phyloP scores from a whole-genome alignment of 371 early-diverging fungal species.

The Chytridium lagenaria region DNA sequence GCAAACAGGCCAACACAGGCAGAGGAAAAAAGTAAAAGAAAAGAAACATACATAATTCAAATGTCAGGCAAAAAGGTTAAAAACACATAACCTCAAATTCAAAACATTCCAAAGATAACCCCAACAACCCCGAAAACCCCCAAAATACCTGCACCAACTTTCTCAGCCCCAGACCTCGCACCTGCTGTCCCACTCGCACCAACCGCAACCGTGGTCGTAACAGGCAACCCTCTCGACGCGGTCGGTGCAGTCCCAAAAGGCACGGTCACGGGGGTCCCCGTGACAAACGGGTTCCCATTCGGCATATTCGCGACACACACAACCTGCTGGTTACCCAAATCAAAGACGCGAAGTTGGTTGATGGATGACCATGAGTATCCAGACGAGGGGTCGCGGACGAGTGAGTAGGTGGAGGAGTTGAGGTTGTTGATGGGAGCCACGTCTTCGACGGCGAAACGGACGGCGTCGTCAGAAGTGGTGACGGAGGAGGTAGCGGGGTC shows the following conservation, averaged over 20 bases:
- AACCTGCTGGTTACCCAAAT: constrained; percentile 22
- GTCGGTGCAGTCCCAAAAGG: neutral
- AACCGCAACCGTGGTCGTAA: neutral
- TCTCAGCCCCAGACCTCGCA: neutral
- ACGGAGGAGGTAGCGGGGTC: constrained; percentile 10
- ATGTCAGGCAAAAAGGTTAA: no score
- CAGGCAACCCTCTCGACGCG: neutral
- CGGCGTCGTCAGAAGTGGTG: constrained; percentile 24
- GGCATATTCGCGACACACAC: constrained; percentile 32
- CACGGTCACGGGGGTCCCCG: neutral
- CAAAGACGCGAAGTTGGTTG: constrained; percentile 40
- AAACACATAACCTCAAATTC: no score
- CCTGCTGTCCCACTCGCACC: neutral
- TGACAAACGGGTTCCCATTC: constrained; percentile 14
- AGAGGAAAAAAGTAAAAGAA: no score
- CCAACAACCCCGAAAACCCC: neutral
- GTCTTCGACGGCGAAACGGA: constrained; percentile 16
- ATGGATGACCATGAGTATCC: constrained; percentile 24
- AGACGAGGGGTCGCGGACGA: neutral
- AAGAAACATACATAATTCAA: no score
- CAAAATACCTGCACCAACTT: neutral
- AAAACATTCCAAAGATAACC: neutral
- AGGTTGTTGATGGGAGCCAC: constrained; percentile 15
- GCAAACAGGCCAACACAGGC: no score
- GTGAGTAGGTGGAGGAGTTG: neutral